A percentile compares a stretch with the other conserved stretches of the same genome.
Conservation (phyloP, 352 stramenopile species). For the Thalassiosira mediterranea region DNA sequence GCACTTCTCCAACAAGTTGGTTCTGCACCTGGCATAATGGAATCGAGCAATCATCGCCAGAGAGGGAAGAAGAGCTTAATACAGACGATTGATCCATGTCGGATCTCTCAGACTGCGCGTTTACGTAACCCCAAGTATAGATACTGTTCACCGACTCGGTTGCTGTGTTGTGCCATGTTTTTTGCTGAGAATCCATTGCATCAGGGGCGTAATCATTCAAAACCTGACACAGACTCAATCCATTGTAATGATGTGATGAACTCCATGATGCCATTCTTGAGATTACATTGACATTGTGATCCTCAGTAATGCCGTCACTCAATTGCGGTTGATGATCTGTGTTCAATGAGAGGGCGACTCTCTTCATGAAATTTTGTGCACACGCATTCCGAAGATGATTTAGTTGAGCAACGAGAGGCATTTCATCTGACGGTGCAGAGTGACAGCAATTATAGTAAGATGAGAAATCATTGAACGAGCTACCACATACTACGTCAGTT, state of each 20-base stretch:
- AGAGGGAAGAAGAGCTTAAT: too few relatives aligned
- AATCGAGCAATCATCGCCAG: conserved; percentile 43
- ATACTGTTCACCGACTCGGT: conserved; percentile 36
- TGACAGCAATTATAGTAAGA: conserved; percentile 22
- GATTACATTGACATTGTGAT: background rate
- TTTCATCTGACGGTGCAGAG: conserved; percentile 8
- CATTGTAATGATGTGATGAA: conserved; percentile 36
- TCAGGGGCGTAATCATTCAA: conserved; percentile 39
- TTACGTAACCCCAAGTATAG: conserved; percentile 30
- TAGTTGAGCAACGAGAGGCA: conserved; percentile 33
- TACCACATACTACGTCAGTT: conserved; percentile 36
- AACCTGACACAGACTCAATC: conserved; percentile 32
- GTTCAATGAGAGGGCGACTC: conserved; percentile 16
- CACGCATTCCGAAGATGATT: conserved; percentile 46
- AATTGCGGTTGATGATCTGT: too few relatives aligned
- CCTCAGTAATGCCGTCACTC: too few relatives aligned
- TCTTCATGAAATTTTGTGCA: conserved; percentile 43
- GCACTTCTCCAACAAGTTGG: background rate
- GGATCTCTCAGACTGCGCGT: too few relatives aligned
- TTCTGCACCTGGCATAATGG: conserved; percentile 32
- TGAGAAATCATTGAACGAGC: conserved; percentile 28
- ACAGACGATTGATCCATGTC: too few relatives aligned
- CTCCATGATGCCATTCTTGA: conserved; percentile 28
- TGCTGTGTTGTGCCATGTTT: conserved; percentile 13
- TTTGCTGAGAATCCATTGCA: background rate